Evolutionary conservation across 805 yeast species (phyloP).

Genomic region (Barnettozyma californica): DNA sequence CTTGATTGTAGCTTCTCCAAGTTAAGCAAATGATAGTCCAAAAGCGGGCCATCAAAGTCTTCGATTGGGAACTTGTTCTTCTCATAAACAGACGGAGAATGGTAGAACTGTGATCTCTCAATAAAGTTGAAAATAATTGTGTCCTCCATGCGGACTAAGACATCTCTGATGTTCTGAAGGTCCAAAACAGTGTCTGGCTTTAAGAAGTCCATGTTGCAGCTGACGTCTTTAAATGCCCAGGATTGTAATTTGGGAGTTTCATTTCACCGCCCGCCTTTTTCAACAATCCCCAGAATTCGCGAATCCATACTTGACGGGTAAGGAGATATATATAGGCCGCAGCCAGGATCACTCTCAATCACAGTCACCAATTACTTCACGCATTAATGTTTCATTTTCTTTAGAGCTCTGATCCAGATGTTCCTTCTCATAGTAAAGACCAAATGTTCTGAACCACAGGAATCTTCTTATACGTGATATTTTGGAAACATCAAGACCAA

Average conservation of each 20-base stretch:
- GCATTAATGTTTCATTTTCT: constrained; percentile 77
- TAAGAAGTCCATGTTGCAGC: constrained; percentile 65
- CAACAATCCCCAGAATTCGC: background rate
- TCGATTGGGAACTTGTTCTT: constrained; percentile 53
- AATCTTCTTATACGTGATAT: constrained; percentile 51
- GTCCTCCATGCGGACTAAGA: constrained; percentile 91
- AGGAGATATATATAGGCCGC: too few species aligned
- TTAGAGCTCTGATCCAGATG: constrained; percentile 31
- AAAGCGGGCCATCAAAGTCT: constrained; percentile 69
- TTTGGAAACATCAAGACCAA: constrained; percentile 45
- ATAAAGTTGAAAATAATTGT: constrained; percentile 89
- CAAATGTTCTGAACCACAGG: constrained; percentile 46
- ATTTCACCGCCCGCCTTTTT: background rate
- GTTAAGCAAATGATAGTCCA: constrained; percentile 81
- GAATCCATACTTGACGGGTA: background rate
- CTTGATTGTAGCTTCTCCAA: constrained; percentile 73
- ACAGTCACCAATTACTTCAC: constrained; percentile 53
- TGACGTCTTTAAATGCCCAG: background rate
- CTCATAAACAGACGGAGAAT: constrained; percentile 70
- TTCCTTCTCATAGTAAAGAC: constrained; percentile 26
- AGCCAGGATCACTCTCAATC: background rate
- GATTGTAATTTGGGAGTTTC: too few species aligned
- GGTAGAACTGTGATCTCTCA: constrained; percentile 85
- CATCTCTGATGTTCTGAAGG: constrained; percentile 75
- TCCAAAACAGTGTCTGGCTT: constrained; percentile 79